These are phyloP conservation scores for Microthlaspi erraticum DNA, from an alignment of 345 rosid genomes.

Conservation along the genomic window DNA sequence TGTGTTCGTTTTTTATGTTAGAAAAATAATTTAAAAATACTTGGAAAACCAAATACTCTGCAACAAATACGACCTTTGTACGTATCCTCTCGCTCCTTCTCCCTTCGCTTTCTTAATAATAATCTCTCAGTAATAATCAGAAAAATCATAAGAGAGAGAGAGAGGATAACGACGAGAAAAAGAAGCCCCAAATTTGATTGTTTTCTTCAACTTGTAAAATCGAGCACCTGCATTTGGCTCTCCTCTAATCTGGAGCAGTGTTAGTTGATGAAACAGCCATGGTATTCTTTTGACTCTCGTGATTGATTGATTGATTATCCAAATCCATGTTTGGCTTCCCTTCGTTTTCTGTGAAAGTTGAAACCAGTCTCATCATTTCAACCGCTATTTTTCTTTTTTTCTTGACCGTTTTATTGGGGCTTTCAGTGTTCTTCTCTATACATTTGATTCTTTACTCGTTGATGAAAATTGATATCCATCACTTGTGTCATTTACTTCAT, in stretches of 20 bases:
- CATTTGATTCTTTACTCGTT: background rate
- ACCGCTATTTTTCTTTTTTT: background rate
- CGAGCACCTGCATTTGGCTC: constrained; percentile 29
- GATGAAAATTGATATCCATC: background rate
- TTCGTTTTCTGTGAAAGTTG: background rate
- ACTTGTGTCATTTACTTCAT: constrained; percentile 13
- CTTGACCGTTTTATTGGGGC: background rate
- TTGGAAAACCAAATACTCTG: background rate
- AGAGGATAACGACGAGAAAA: constrained; percentile 25
- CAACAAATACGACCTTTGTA: constrained; percentile 27
- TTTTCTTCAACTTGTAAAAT: background rate
- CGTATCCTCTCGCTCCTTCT: constrained; percentile 26
- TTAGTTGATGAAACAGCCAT: background rate
- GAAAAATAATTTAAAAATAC: no score
- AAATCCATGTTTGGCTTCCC: background rate
- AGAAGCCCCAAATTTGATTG: constrained; percentile 16
- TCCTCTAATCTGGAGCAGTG: background rate
- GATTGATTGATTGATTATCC: background rate
- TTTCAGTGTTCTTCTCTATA: background rate
- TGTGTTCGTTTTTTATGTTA: background rate
- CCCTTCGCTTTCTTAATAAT: constrained; percentile 1
- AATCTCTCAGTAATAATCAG: background rate
- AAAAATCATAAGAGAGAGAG: background rate
- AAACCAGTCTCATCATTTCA: constrained; percentile 8
- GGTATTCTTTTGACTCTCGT: constrained; percentile 12